phyloP scores from a whole-genome alignment of 768 basidiomycete species.

The Gloeopeniophorella convolvens region DNA sequence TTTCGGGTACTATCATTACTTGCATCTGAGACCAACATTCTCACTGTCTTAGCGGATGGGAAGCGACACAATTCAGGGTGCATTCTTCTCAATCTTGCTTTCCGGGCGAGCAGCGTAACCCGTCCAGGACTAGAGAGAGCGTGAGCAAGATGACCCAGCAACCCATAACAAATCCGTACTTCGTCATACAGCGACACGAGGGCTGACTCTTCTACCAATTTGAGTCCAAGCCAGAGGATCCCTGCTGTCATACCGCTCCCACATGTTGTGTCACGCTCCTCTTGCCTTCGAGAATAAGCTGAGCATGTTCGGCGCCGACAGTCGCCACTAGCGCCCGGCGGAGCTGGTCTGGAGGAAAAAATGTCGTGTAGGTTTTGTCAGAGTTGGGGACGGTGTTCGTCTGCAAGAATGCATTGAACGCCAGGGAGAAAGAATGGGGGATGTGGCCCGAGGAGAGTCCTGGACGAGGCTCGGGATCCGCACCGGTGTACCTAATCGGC shows the following conservation, averaged over 20 bases:
- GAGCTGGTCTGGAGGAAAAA: constrained; percentile 54
- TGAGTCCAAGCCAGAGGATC: constrained; percentile 88
- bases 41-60: too few relatives aligned
- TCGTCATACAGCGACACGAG: constrained; percentile 85
- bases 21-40: too few relatives aligned
- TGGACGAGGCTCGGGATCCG: constrained; percentile 83
- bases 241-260: constrained; percentile 99
- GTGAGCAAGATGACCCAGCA: not conserved
- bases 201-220: constrained; percentile 50
- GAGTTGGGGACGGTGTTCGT: constrained; percentile 31
- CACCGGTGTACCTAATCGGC: constrained; percentile 60
- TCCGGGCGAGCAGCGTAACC: constrained; percentile 78
- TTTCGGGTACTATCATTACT: too few relatives aligned
- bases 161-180: constrained; percentile 39
- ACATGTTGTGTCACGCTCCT: constrained; percentile 65
- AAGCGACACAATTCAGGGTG: not conserved
- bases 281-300: constrained; percentile 54
- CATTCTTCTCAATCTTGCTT: constrained; percentile 60
- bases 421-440: constrained; percentile 76
- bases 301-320: constrained; percentile 50
- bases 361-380: constrained; percentile 33
- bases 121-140: constrained; percentile 74
- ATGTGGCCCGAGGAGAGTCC: constrained; percentile 90
- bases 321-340: constrained; percentile 51
- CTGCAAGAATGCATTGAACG: constrained; percentile 70